These are phyloP conservation scores for Magnolia kwangsiensis DNA, from an alignment of 164 flowering plant species.

Conservation along the genomic window DNA sequence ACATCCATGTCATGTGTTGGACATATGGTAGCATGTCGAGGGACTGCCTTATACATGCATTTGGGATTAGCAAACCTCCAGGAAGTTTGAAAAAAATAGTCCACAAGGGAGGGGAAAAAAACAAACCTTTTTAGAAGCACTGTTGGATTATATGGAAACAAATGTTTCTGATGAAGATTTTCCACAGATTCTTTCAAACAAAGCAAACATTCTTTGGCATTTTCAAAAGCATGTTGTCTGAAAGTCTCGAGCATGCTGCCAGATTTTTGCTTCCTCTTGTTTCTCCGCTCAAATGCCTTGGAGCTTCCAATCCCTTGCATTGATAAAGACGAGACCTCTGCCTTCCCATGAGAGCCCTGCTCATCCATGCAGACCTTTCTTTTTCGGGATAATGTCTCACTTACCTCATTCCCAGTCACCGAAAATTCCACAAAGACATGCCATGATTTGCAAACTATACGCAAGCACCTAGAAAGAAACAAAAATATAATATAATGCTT, in stretches of 20 bases:
- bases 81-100: background rate
- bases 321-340: conserved; percentile 12
- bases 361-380: conserved; percentile 30
- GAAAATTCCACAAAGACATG: conserved; percentile 43
- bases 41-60: background rate
- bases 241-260: conserved; percentile 3
- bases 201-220: conserved; percentile 64
- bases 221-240: conserved; percentile 27
- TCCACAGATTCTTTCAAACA: conserved; percentile 52
- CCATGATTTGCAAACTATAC: conserved; percentile 53
- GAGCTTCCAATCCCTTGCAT: conserved; percentile 6
- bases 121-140: conserved; percentile 71
- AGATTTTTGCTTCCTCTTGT: conserved; percentile 8
- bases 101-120: background rate
- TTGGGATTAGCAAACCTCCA: background rate
- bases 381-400: conserved; percentile 39
- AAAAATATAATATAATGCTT: background rate
- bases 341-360: conserved; percentile 14
- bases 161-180: conserved; percentile 57
- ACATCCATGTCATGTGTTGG: background rate
- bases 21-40: background rate
- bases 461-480: conserved; percentile 55
- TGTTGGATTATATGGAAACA: conserved; percentile 88
- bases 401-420: conserved; percentile 7
- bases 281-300: conserved; percentile 12